Conservation (phyloP, 179 eudicot species). For the Beta lomatogona region DNA sequence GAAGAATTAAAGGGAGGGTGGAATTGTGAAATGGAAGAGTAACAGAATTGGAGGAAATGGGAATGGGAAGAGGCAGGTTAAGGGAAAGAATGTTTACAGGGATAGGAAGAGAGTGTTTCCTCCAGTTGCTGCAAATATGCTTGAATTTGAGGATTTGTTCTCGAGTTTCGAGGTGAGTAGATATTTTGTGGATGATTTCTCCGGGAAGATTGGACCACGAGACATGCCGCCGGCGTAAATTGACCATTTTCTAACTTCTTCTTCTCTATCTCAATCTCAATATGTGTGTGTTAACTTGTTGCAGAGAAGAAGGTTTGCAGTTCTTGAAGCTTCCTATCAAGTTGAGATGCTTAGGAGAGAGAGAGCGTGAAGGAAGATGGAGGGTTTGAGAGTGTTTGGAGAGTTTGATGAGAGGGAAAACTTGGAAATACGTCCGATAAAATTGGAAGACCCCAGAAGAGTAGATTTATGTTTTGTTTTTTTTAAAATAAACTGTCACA, state of each 20-base stretch:
- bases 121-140: conserved; percentile 17
- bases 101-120: not conserved
- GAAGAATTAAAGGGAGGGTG: conserved; percentile 6
- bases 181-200: conserved; percentile 6
- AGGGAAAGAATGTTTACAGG: not conserved
- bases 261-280: too few relatives aligned
- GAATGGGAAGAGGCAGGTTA: conserved; percentile 7
- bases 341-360: too few relatives aligned
- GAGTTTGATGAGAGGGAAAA: too few relatives aligned
- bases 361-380: too few relatives aligned
- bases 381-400: too few relatives aligned
- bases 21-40: conserved; percentile 13
- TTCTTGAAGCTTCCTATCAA: too few relatives aligned
- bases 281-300: not conserved
- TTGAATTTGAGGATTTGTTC: not conserved
- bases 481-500: too few relatives aligned
- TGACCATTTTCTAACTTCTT: not conserved
- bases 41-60: not conserved
- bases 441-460: too few relatives aligned
- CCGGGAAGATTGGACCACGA: conserved; percentile 5
- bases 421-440: too few relatives aligned
- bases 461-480: too few relatives aligned
- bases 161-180: conserved; percentile 14
- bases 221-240: not conserved
- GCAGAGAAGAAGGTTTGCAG: too few relatives aligned